These are phyloP conservation scores for Boletus eberwhitei DNA, from an alignment of 768 basidiomycete species.

Conservation along the genomic window DNA sequence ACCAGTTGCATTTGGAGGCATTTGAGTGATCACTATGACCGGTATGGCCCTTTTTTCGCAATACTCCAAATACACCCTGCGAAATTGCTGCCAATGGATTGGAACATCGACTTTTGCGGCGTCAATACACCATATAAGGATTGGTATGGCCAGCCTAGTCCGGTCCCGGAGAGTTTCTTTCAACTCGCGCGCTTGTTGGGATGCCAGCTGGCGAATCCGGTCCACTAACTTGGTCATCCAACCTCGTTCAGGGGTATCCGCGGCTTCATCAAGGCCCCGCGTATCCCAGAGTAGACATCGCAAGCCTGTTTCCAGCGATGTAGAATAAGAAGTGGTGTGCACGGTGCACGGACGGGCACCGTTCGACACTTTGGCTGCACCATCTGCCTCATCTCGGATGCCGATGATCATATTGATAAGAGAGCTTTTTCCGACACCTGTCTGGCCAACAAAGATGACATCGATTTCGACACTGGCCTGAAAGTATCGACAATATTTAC, in stretches of 20 bases:
- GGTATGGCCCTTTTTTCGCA: slow-evolving; percentile 20
- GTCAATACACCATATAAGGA: slow-evolving; percentile 26
- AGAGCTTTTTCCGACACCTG: slow-evolving; percentile 26
- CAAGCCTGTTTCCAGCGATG: background rate
- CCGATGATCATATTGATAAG: slow-evolving; percentile 25
- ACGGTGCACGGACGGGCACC: slow-evolving; percentile 19
- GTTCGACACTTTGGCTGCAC: slow-evolving; percentile 18
- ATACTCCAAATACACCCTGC: slow-evolving; percentile 24
- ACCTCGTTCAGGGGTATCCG: slow-evolving; percentile 1
- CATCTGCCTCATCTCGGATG: background rate
- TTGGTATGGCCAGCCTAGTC: slow-evolving; percentile 6
- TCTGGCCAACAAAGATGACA: slow-evolving; percentile 24
- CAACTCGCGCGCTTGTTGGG: slow-evolving; percentile 20
- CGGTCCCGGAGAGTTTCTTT: slow-evolving; percentile 8
- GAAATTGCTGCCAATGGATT: slow-evolving; percentile 19
- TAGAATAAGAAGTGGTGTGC: slow-evolving; percentile 6
- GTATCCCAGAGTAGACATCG: slow-evolving; percentile 25
- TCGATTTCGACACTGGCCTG: slow-evolving; percentile 13
- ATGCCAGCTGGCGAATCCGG: slow-evolving; percentile 8
- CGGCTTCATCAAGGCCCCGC: slow-evolving; percentile 24
- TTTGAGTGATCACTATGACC: slow-evolving; percentile 19
- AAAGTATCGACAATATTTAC: slow-evolving; percentile 1
- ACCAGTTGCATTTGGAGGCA: background rate
- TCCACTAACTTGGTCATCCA: slow-evolving; percentile 8
- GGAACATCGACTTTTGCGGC: slow-evolving; percentile 17